A percentile compares a stretch with the other conserved stretches of the same genome.
Conservation (phyloP, 2,329 filamentous ascomycete genomes). For the Diaporthe eres region DNA sequence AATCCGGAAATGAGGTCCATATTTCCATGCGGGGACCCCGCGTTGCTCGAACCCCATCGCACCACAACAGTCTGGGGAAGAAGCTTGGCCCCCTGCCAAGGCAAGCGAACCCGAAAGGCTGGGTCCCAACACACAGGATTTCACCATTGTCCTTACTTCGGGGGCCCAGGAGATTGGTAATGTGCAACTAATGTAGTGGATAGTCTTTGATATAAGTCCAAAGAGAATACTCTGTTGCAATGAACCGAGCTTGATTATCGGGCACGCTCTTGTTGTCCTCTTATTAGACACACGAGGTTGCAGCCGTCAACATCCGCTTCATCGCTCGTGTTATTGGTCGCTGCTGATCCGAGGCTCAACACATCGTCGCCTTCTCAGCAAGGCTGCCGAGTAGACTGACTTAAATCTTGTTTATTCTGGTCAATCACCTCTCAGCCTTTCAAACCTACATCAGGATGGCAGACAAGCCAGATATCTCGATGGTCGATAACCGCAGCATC, state of each 20-base stretch:
- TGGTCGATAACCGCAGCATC: slow-evolving; percentile 17
- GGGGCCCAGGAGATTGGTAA: slow-evolving; percentile 4
- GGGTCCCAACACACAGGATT: slow-evolving; percentile 9
- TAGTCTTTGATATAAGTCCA: slow-evolving; percentile 28
- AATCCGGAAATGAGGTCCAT: slow-evolving; percentile 23
- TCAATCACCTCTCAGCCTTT: not conserved
- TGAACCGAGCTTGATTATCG: not conserved
- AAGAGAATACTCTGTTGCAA: slow-evolving; percentile 3
- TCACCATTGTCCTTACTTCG: not conserved
- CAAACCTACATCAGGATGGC: not conserved
- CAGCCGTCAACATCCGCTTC: not conserved
- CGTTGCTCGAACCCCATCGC: slow-evolving; percentile 1
- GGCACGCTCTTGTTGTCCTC: not conserved
- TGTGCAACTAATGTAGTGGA: not conserved
- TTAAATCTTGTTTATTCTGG: not conserved
- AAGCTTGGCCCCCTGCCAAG: slow-evolving; percentile 29
- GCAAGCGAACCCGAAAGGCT: slow-evolving; percentile 1
- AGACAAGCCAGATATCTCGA: slow-evolving; percentile 20
- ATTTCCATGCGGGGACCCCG: slow-evolving; percentile 26
- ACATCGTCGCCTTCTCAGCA: not conserved
- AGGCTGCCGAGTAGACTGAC: not conserved
- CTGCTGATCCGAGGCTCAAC: not conserved
- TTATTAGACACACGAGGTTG: not conserved
- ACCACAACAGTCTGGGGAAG: slow-evolving; percentile 28
- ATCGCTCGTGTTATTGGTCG: not conserved